These are phyloP conservation scores for Epichloe gansuensis DNA, from an alignment of 2,329 filamentous ascomycete species.

Conservation along the genomic window DNA sequence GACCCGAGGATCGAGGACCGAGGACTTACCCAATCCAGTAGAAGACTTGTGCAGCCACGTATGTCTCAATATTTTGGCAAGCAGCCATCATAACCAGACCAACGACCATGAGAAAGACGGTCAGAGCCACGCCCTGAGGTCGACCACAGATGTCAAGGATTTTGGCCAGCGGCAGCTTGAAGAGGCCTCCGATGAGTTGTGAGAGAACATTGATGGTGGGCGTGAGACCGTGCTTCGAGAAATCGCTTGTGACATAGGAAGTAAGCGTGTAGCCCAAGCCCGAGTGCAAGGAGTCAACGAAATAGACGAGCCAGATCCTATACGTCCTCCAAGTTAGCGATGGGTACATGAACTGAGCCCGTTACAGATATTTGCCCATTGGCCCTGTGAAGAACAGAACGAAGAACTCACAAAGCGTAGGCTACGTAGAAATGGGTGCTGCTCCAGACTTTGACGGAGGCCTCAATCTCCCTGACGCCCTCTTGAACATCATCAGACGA, in stretches of 20 bases:
- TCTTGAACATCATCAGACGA: neutral
- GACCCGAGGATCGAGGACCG: too few relatives aligned
- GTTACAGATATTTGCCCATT: neutral
- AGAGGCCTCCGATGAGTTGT: conserved; percentile 40
- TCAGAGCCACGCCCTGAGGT: conserved; percentile 43
- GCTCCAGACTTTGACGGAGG: neutral
- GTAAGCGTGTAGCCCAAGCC: neutral
- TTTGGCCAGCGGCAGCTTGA: conserved; percentile 50
- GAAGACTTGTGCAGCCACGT: conserved; percentile 46
- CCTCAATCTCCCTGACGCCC: conserved; percentile 1
- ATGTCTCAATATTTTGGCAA: conserved; percentile 27
- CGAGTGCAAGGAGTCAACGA: conserved; percentile 3
- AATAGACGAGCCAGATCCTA: conserved; percentile 6
- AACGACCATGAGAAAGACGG: conserved; percentile 33
- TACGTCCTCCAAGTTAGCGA: conserved; percentile 18
- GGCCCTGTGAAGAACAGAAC: neutral
- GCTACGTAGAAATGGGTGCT: neutral
- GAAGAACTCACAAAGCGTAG: conserved; percentile 1
- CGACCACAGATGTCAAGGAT: conserved; percentile 51
- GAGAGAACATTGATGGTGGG: conserved; percentile 41
- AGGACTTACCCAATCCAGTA: conserved; percentile 36
- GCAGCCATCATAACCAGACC: conserved; percentile 48
- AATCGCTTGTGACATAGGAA: conserved; percentile 24
- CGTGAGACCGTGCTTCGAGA: conserved; percentile 38
- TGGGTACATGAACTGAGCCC: neutral